Base-by-base conservation (phyloP, 768 basidiomycete species). In the Boletus fagicola region DNA sequence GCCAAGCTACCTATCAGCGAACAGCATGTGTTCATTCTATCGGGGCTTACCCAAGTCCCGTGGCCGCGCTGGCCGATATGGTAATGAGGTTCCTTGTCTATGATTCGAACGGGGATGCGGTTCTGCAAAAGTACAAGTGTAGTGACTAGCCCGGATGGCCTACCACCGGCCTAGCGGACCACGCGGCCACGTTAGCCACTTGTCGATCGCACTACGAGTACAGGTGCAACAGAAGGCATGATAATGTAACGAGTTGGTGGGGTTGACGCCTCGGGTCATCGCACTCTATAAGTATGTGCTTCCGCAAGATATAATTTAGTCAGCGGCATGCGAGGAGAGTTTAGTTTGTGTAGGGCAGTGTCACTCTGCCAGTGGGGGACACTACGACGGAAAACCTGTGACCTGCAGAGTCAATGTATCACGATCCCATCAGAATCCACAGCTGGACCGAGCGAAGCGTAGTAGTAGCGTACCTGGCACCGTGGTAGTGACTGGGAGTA, bases 31-130 rank as follows among this genome's bases (percentile, higher is more conserved):
- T 11, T 9, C 18, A 2, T 43, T 43, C 5, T 3, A 24, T 24
- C 13, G 15, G 10, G 52, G 31, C 68, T 35, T 39, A 77, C 73
- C 73, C 75, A 76, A 30, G 80, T 59, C 5, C 71, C 77, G 5
- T 67, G 68, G 6, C 73, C n/a, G n/a, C n/a, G n/a, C n/a, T n/a
- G n/a, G n/a, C n/a, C n/a, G n/a, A n/a, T n/a, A n/a, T n/a, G n/a
- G 12, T 74, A 71, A 0, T n/a, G 50, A 0, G 69, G 62, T 49
- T 74, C 75, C 58, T 79, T 80, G 56, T 84, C 78, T 44, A 84
- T 77, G 28, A 85, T 76, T 22, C 81, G 78, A 7, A 84, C 76
- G 12, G 78, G 73, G 18, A 83, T 66, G 5, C 76, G 74, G 65
- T 81, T 80, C 22, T 72, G 71, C 18, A 78, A 62, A 26, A 77